Percentiles rank a stretch among this genome's conserved stretches.
phyloP scores from a whole-genome alignment of 192 early-diverging fungal genomes.

The Backusella morwellensis region DNA sequence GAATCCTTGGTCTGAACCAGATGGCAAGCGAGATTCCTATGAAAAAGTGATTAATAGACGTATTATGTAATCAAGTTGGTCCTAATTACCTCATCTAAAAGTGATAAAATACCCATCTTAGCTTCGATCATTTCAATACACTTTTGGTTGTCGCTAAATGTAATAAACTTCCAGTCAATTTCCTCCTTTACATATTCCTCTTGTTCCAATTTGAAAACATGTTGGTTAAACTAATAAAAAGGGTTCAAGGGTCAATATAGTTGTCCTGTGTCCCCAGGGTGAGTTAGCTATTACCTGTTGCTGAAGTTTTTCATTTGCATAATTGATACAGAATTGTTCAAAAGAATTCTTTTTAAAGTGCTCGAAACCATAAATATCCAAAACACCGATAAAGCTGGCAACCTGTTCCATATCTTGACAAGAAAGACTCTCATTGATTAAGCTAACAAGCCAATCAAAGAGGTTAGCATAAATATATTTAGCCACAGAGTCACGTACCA shows the following conservation, averaged over 20 bases:
- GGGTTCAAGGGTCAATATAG: background rate
- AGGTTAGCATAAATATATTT: conserved; percentile 96
- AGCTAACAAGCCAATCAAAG: conserved; percentile 95
- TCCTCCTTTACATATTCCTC: conserved; percentile 96
- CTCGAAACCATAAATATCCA: conserved; percentile 99
- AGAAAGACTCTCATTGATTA: conserved; percentile 84
- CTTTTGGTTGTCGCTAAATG: conserved; percentile 98
- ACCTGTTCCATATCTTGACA: conserved; percentile 40
- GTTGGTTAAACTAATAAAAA: conserved; percentile 86
- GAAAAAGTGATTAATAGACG: background rate
- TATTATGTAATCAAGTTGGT: background rate
- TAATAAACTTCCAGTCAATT: conserved; percentile 98
- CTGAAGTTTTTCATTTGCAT: conserved; percentile 98
- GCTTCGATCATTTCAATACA: conserved; percentile 99
- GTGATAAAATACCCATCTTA: conserved; percentile 88
- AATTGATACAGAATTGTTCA: conserved; percentile 99
- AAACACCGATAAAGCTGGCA: conserved; percentile 89
- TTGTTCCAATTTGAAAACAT: conserved; percentile 99
- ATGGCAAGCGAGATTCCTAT: conserved; percentile 69
- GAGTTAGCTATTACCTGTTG: conserved; percentile 55
- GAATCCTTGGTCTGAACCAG: conserved; percentile 81
- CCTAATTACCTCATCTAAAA: conserved; percentile 89
- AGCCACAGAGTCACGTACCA: conserved; percentile 93
- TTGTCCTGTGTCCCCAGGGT: background rate
- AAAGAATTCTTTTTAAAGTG: conserved; percentile 99